Conservation (phyloP, 129 eudicot genomes). For the Saussurea involucrata region DNA sequence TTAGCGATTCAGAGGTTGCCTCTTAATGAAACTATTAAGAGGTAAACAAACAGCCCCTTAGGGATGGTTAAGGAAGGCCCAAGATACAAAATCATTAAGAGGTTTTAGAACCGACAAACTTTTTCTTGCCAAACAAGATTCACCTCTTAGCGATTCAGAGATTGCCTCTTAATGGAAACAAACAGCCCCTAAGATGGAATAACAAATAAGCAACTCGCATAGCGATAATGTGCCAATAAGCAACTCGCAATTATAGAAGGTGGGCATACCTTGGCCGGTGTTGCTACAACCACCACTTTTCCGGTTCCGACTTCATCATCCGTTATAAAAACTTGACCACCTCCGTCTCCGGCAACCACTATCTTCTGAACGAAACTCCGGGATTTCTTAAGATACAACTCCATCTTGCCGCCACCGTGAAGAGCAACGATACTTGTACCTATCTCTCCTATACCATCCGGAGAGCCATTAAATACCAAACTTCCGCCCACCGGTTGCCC, state of each 20-base stretch:
- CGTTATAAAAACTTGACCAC: slow-evolving; percentile 39
- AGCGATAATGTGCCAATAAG: not conserved
- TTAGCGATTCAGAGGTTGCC: no score
- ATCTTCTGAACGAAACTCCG: slow-evolving; percentile 69
- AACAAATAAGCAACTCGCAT: no score
- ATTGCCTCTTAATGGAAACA: no score
- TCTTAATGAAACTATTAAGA: no score
- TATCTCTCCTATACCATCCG: slow-evolving; percentile 64
- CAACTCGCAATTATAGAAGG: not conserved
- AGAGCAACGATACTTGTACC: slow-evolving; percentile 50
- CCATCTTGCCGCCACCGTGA: slow-evolving; percentile 55
- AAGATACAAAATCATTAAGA: no score
- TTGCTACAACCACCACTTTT: slow-evolving; percentile 56
- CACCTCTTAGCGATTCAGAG: no score
- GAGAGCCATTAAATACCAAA: slow-evolving; percentile 69
- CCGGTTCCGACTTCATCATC: slow-evolving; percentile 64
- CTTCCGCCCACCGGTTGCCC: slow-evolving; percentile 98
- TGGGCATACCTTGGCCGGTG: slow-evolving; percentile 55
- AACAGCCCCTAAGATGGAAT: no score
- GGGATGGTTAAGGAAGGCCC: no score
- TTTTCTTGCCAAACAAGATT: no score
- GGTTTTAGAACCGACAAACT: no score
- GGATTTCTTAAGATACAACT: slow-evolving; percentile 64
- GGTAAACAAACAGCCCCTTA: no score
- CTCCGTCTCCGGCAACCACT: slow-evolving; percentile 40